Conservation (phyloP, 2,329 filamentous ascomycete genomes). For the Colletotrichum limetticola region DNA sequence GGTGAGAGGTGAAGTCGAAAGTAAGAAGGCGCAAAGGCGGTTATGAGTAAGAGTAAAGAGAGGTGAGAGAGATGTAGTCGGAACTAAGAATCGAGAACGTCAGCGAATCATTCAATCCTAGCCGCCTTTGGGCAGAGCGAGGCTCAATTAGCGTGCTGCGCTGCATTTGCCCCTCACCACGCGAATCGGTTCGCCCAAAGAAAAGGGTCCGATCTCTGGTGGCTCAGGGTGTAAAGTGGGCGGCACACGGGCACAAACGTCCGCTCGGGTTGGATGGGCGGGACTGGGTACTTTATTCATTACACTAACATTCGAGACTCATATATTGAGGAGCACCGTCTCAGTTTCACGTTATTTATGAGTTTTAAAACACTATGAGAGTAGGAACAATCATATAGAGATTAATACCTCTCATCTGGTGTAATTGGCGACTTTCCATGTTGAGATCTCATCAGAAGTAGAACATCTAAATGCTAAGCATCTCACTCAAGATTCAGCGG, state of each 20-base stretch:
- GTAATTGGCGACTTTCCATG: accelerated
- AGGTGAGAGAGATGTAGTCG: background rate
- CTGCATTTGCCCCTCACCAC: background rate
- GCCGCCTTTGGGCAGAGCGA: constrained; percentile 8
- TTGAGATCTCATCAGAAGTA: background rate
- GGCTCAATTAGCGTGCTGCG: constrained; percentile 25
- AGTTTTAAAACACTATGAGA: background rate
- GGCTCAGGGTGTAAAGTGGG: background rate
- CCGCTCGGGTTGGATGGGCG: background rate
- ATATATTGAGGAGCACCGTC: background rate
- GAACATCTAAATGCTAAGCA: background rate
- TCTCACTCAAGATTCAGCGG: background rate
- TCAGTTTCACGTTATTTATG: background rate
- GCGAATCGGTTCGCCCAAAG: background rate
- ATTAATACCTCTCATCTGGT: background rate
- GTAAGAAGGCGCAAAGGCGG: background rate
- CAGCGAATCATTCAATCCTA: constrained; percentile 24
- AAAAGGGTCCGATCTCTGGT: background rate
- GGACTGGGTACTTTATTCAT: background rate
- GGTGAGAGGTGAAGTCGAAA: background rate
- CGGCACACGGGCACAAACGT: background rate
- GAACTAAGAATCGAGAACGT: constrained; percentile 26
- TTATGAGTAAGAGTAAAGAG: background rate
- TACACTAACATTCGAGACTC: background rate
- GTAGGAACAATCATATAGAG: background rate